Base-by-base conservation (phyloP, 2,329 filamentous ascomycete species). In the Aspergillus pseudoviridinutans region DNA sequence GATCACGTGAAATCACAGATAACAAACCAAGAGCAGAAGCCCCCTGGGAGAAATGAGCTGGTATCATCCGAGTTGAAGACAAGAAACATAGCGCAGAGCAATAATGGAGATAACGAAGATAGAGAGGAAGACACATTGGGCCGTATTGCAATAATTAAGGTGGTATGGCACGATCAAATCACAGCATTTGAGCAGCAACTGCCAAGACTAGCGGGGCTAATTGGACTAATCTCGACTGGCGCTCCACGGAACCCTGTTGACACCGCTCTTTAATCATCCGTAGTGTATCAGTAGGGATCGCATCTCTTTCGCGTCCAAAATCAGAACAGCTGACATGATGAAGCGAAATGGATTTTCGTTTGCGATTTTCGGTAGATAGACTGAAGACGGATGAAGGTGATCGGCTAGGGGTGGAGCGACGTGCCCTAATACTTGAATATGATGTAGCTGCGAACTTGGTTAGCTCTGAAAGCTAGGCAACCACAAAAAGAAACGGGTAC, bases 381-480 rank as follows among this genome's bases (percentile, higher is more conserved):
- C 50, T 50, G 49, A 61, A 52, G 47, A 55, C 46, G 25, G 51
- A 42, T 22, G 49, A 25, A 49, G 49, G 44, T 32, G 38, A 35
- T 42, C 54, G 51, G n/a, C 38, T 38, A 42, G 49, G 28, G 42
- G 49, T 42, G 49, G 28, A 55, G 56, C 54, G n/a, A n/a, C n/a
- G 32, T 41, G 58, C 55, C 64, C 76, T 91, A 95, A 75, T 92
- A 93, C 79, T 93, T 94, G 70, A 94, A 82, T 67, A 96, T 94
- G 71, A 96, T 92, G 84, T 94, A 87, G 64, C 85, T 87, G 69
- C 25, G 58, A 64, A 62, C 59, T 22, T 42, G 51, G 57, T 66
- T 56, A 70, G 64, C 29, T 8, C 14, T 20, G 22, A 3, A 14
- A 50, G 20, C 53, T 24, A 44, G 29, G 44, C 41, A 50, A 50